Conservation (phyloP, 306 rosid species). For the Fragaria nilgerrensis region DNA sequence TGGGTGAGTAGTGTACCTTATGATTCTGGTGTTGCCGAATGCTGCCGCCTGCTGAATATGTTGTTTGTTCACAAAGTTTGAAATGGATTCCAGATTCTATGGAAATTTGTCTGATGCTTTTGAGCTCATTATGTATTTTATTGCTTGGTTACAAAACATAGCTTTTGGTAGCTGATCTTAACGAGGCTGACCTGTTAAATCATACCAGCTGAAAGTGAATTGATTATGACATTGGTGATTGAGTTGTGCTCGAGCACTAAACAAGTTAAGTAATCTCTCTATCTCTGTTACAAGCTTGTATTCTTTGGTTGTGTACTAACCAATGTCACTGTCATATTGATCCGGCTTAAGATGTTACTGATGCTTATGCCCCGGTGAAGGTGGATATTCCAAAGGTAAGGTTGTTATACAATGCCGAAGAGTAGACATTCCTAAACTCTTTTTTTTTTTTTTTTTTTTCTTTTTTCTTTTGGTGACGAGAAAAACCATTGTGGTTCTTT, state of each 20-base stretch:
- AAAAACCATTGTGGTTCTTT: neutral
- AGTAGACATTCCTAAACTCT: neutral
- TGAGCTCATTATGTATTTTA: neutral
- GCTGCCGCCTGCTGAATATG: neutral
- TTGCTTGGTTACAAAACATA: constrained; percentile 3
- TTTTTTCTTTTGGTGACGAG: neutral
- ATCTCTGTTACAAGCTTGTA: neutral
- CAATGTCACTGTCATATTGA: neutral
- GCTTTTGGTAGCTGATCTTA: constrained; percentile 10
- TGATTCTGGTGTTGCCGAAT: constrained; percentile 4
- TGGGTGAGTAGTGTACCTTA: neutral
- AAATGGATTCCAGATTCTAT: neutral
- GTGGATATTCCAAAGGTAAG: neutral
- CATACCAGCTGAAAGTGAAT: neutral
- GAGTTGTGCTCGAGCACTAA: neutral
- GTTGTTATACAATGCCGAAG: neutral
- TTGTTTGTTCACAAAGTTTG: neutral
- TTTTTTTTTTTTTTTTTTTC: neutral
- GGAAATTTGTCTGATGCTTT: neutral
- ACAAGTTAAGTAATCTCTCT: neutral
- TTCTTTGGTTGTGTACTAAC: no score
- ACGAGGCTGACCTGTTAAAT: constrained; percentile 14
- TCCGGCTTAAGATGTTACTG: neutral
- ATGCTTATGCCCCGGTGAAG: neutral
- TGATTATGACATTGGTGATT: neutral